Evolutionary conservation across 1,284 basidiomycete species (phyloP).

Genomic region (Baeospora myosura): DNA sequence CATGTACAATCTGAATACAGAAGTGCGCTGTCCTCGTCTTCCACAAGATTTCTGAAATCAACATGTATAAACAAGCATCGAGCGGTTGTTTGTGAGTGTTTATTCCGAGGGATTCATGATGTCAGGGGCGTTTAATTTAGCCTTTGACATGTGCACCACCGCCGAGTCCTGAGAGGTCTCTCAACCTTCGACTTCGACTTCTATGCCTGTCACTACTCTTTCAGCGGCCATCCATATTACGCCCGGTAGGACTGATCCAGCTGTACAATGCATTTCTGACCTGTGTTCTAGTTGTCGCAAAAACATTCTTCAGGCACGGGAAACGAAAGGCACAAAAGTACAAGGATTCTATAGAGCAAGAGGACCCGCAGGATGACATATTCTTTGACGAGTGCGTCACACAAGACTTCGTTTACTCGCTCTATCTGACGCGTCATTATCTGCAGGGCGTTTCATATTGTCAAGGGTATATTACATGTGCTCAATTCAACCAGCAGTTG

Average conservation of each 20-base stretch:
- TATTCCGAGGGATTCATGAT: too few relatives aligned
- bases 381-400: constrained; percentile 54
- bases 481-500: too few relatives aligned
- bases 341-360: constrained; percentile 29
- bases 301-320: constrained; percentile 58
- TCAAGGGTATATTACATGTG: constrained; percentile 43
- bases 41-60: too few relatives aligned
- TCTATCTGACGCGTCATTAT: neutral
- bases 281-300: constrained; percentile 24
- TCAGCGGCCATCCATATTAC: constrained; percentile 48
- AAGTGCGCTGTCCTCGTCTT: too few relatives aligned
- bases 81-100: too few relatives aligned
- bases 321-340: constrained; percentile 37
- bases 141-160: too few relatives aligned
- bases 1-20: too few relatives aligned
- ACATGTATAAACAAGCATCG: too few relatives aligned
- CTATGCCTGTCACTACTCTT: constrained; percentile 47
- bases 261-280: neutral
- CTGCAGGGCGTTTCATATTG: constrained; percentile 55
- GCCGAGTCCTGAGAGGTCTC: too few relatives aligned
- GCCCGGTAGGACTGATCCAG: constrained; percentile 28
- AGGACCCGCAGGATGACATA: constrained; percentile 48
- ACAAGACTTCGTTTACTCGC: neutral
- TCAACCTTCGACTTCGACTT: too few relatives aligned
- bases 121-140: too few relatives aligned